Base-by-base conservation (phyloP, 345 rosid genomes). In the Noccaea bulbosa region DNA sequence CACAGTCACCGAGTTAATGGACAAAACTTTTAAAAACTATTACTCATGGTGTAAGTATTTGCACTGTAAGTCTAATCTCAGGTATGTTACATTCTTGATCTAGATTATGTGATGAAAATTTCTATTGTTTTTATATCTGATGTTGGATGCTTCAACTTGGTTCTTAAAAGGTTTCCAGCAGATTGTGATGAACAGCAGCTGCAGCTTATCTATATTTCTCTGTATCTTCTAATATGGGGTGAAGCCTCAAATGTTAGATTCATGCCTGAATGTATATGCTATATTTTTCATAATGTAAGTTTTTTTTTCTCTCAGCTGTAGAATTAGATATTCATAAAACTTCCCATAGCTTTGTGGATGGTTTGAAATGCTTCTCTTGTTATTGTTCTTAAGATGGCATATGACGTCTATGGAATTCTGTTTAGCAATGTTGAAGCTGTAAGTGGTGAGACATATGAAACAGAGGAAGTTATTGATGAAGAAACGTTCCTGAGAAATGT, bases 191-290 rank as follows among this genome's bases (percentile, higher is more conserved):
- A 24, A 63, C 87, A 84, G 67, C 97, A 82, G 68, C 64, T 84
- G 47, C 77, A 78, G 71, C 97, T 94, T 74, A 80, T 94, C 73
- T 94, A 91, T 79, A 88, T 88, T 35, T 83, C 85, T 0, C 85
- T 94, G 66, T 94, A 88, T 77, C 93, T 91, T 75, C 90, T 94
- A 49, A 89, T 94, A 73, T 94, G 99, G 99, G 99, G 98, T 20
- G 99, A 94, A 83, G 97, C 99, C 77, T 94, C 99, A 76, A 94
- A 94, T 78, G 83, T 94, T 70, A 86, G 99, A 24, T 94, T 94
- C 76, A 87, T 94, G 99, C 98, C 99, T 4, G 99, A 94, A 77
- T 94, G 99, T 83, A 69, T 94, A 64, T 91, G 99, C 87, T 94
- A 89, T 77, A 89, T 94, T 55, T 91, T 94, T 79, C 99, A 94